phyloP scores from a whole-genome alignment of 1,139 yeast genomes.

The Lodderomyces parapsilosis region DNA sequence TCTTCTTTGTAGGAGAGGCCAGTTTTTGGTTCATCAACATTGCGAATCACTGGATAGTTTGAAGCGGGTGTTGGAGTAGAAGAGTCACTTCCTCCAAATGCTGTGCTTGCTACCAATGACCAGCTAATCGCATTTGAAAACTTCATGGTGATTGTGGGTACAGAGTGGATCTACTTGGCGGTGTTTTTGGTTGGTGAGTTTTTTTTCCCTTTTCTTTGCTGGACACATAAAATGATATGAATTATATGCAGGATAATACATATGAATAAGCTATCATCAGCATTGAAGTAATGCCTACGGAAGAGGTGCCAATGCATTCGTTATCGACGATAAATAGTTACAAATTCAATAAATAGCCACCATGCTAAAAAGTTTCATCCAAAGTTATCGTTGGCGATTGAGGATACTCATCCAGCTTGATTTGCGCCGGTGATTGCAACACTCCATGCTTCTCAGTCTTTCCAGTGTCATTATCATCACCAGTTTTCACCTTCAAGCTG shows the following conservation, averaged over 20 bases:
- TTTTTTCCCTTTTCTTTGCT: not conserved
- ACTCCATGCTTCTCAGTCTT: not conserved
- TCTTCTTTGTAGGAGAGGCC: constrained; percentile 8
- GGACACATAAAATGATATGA: not conserved
- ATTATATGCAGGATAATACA: constrained; percentile 1
- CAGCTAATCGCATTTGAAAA: not conserved
- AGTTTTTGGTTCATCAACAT: not conserved
- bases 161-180: not conserved
- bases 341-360: not conserved
- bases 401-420: constrained; percentile 16
- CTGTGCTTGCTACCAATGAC: not conserved
- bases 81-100: not conserved
- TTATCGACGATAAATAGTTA: not conserved
- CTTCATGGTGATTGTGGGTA: not conserved
- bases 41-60: not conserved
- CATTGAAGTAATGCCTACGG: no score
- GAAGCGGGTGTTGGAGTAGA: not conserved
- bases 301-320: not conserved
- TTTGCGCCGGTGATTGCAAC: not conserved
- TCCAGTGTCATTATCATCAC: constrained; percentile 2
- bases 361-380: constrained; percentile 27
- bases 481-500: constrained; percentile 16
- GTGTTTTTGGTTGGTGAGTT: not conserved
- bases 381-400: constrained; percentile 42
- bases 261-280: no score